These are phyloP conservation scores for Cyberlindnera mrakii DNA, from an alignment of 805 yeast genomes.

Conservation along the genomic window DNA sequence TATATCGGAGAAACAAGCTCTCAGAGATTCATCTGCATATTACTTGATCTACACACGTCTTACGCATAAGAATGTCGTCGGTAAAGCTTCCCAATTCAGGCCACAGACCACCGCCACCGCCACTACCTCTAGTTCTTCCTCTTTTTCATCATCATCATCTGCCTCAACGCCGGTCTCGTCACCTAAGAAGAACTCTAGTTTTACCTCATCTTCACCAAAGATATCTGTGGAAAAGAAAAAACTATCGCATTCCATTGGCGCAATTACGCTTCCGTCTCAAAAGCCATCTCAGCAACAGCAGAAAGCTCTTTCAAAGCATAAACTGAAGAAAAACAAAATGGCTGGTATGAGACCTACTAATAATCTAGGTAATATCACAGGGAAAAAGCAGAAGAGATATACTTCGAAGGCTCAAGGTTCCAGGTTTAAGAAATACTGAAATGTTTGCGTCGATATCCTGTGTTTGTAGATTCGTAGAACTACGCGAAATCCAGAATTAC, in stretches of 20 bases:
- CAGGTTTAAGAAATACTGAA: constrained; percentile 19
- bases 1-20: constrained; percentile 65
- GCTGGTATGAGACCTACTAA: constrained; percentile 19
- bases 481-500: too few species aligned
- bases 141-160: background rate
- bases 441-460: background rate
- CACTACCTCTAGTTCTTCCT: background rate
- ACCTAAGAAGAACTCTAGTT: background rate
- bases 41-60: constrained; percentile 78
- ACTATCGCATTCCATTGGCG: background rate
- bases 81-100: constrained; percentile 3
- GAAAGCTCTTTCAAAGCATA: background rate
- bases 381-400: constrained; percentile 17
- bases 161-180: background rate
- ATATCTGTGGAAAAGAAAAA: constrained; percentile 3
- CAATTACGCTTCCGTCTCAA: background rate
- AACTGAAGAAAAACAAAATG: constrained; percentile 11
- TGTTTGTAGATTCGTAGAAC: too few species aligned
- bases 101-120: background rate
- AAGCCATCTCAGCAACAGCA: background rate
- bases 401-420: constrained; percentile 13
- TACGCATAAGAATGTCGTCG: constrained; percentile 44
- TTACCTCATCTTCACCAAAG: constrained; percentile 1
- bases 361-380: constrained; percentile 16
- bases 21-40: constrained; percentile 85